phyloP scores from a whole-genome alignment of 768 basidiomycete species.

The Tricholoma terreum region DNA sequence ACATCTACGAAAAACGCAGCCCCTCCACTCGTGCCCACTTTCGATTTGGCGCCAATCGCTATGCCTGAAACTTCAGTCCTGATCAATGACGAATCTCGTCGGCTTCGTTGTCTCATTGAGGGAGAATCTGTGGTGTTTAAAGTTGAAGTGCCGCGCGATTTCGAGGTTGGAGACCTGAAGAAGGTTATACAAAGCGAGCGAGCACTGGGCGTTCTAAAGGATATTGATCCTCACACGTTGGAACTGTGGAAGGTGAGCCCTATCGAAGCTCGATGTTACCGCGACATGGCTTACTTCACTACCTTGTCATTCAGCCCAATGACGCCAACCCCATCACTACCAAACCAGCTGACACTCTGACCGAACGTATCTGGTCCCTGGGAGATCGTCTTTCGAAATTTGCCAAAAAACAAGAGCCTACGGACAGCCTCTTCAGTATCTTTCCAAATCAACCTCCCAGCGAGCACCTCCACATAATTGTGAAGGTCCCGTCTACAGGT shows the following conservation, averaged over 20 bases:
- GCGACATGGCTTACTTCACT: background rate
- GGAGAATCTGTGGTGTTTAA: background rate
- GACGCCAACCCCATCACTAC: background rate
- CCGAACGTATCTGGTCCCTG: background rate
- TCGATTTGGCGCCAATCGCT: too few relatives aligned
- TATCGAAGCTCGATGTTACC: too few relatives aligned
- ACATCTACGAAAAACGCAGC: too few relatives aligned
- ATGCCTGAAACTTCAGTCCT: background rate
- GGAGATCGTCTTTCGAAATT: background rate
- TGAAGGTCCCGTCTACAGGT: background rate
- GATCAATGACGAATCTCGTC: background rate
- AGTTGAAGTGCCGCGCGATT: background rate
- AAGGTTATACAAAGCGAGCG: background rate
- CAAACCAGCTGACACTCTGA: background rate
- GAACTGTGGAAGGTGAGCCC: background rate
- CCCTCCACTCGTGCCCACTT: too few relatives aligned
- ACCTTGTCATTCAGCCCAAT: background rate
- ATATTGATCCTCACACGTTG: background rate
- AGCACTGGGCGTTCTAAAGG: background rate
- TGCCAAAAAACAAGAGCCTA: background rate
- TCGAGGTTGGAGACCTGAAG: background rate
- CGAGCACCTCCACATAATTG: background rate
- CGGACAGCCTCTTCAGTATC: background rate
- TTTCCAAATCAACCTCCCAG: background rate
- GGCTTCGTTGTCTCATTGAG: background rate